Conservation (phyloP, 2,329 filamentous ascomycete genomes). For the Trichophyton rubrum region DNA sequence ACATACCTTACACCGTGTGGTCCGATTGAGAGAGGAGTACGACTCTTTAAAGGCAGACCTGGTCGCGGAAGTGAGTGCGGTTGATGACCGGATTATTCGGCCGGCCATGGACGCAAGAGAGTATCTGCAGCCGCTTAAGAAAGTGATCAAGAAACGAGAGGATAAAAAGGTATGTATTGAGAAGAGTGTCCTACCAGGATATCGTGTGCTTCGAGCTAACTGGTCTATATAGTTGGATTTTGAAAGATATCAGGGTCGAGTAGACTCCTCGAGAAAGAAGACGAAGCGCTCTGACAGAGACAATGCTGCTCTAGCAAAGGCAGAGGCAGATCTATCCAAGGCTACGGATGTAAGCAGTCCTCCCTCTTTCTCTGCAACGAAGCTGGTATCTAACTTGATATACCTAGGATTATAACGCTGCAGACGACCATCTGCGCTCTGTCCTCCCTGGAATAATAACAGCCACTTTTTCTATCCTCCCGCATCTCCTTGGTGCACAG, state of each 20-base stretch:
- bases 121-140: constrained; percentile 58
- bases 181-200: neutral
- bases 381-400: constrained; percentile 10
- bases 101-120: constrained; percentile 59
- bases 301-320: constrained; percentile 56
- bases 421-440: constrained; percentile 60
- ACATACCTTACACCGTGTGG: constrained; percentile 50
- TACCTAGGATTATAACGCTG: constrained; percentile 54
- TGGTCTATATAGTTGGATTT: constrained; percentile 50
- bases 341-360: constrained; percentile 46
- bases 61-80: constrained; percentile 54
- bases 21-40: constrained; percentile 54
- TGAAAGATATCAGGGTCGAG: constrained; percentile 61
- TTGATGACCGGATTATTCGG: constrained; percentile 57
- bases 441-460: constrained; percentile 59
- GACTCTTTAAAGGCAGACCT: constrained; percentile 59
- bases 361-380: no score
- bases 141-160: constrained; percentile 74
- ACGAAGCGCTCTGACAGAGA: constrained; percentile 59
- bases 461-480: constrained; percentile 60
- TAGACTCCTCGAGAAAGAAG: constrained; percentile 59
- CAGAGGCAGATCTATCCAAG: constrained; percentile 55
- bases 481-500: constrained; percentile 56
- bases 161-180: constrained; percentile 50
- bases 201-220: neutral